These are phyloP conservation scores for Pulveroboletus sp. DNA, from an alignment of 768 basidiomycete genomes.

Conservation along the genomic window DNA sequence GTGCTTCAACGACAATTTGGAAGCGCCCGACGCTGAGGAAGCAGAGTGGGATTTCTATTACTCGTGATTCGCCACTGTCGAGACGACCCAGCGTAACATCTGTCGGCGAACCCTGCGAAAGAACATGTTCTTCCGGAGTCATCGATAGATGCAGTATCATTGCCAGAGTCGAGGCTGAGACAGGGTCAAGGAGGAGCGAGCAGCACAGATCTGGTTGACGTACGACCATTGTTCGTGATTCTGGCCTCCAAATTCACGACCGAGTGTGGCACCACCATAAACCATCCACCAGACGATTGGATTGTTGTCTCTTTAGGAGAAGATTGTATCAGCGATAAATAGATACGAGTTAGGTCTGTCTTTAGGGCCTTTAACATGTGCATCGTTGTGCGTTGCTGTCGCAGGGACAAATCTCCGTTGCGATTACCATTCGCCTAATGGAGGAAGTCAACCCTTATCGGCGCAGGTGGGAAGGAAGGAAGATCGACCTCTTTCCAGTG, in stretches of 20 bases:
- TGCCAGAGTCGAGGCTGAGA: slow-evolving; percentile 47
- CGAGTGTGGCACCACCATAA: slow-evolving; percentile 51
- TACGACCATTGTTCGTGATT: slow-evolving; percentile 67
- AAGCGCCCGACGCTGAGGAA: slow-evolving; percentile 73
- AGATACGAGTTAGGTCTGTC: slow-evolving; percentile 59
- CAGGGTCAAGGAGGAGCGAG: slow-evolving; percentile 8
- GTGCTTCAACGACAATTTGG: slow-evolving; percentile 39
- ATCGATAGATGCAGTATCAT: slow-evolving; percentile 52
- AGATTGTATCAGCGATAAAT: slow-evolving; percentile 46
- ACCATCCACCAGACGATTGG: slow-evolving; percentile 36
- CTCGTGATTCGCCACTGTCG: slow-evolving; percentile 46
- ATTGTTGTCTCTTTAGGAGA: slow-evolving; percentile 17
- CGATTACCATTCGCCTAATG: slow-evolving; percentile 74
- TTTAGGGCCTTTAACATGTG: slow-evolving; percentile 78
- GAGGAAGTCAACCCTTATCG: slow-evolving; percentile 1
- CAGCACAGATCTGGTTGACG: slow-evolving; percentile 27
- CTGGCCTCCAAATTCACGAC: slow-evolving; percentile 57
- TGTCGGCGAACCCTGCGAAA: slow-evolving; percentile 63
- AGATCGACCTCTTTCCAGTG: slow-evolving; percentile 78
- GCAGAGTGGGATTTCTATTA: slow-evolving; percentile 56
- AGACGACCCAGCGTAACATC: slow-evolving; percentile 66
- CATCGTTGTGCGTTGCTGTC: slow-evolving; percentile 71
- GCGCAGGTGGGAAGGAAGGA: not conserved
- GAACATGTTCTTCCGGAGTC: slow-evolving; percentile 59
- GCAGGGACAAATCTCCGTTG: slow-evolving; percentile 69